Evolutionary conservation across 768 basidiomycete species (phyloP), one percentile per base, ranked within the genome.

Genomic region (Cystobasidium onofrii): DNA sequence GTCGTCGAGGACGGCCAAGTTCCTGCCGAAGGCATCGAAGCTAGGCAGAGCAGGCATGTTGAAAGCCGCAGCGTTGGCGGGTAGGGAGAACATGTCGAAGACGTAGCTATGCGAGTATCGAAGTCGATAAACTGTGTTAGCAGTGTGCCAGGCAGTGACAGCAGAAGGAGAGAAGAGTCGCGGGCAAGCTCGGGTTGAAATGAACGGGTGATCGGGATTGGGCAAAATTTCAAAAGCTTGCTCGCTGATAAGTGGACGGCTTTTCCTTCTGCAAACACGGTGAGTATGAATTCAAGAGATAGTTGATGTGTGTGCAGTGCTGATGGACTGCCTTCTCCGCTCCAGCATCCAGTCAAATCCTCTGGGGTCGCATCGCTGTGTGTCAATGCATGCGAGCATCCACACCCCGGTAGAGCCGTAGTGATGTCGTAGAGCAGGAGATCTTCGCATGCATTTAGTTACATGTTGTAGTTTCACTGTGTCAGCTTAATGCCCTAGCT

Each of bases 281-380:
- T 64, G 36, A 64, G 36, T 64, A 9, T 1, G 2, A 18, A 39
- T 23, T 36, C 23, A 2, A 1, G 31, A 4, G 15, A 64, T 41
- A 20, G 12, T 36, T 25, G 41, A 4, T 39, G 36, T 23, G 18
- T 25, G n/a, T 4, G 7, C 63, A 41, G 17, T 29, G 31, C 57
- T 60, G 57, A 60, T 27, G 4, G n/a, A n/a, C 31, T 4, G 15
- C 57, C 31, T 6, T 25, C 46, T 7, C 39, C 33, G 27, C 54
- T 60, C 29, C 55, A 71, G 69, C 69, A 71, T 71, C 69, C 55
- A 55, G 69, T 71, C 69, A 71, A 71, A 71, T 71, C 55, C 69
- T 55, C 55, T 55, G 66, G 23, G 31, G 66, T 29, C 34, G 33
- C 33, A 71, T 36, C 55, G 33, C 15, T 52, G n/a, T n/a, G n/a